Base-by-base conservation (phyloP, 495 filamentous ascomycete species). In the Trypethelium eluteriae region DNA sequence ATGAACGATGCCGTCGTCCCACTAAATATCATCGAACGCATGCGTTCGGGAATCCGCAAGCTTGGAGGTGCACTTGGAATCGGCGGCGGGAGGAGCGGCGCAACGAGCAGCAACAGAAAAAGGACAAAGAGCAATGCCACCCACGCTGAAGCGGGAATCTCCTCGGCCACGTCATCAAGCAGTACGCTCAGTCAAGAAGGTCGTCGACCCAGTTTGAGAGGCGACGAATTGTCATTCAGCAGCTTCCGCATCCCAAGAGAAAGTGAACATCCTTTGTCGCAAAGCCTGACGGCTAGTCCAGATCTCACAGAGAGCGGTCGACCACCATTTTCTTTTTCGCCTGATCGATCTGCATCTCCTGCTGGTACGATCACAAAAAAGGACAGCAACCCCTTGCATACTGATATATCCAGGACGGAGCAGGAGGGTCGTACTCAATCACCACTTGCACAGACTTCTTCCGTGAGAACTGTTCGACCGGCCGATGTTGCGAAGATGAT, bases 1-100 rank as follows among this genome's bases (percentile, higher is more conserved):
- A 86, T 99, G 67, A 91, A 90, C 36, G 85, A 84, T 50, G 95
- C 94, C 63, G 95, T 99, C 68, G 88, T 94, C 18, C 91, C 91
- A 62, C 85, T 97, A 46, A 91, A 87, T 3, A 85, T 97, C 67
- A 82, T 98, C 6, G 89, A 95, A 73, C 86, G 90, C 39, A 83
- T 89, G 62, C 81, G 81, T 49, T 88, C 85, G 14, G 84, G 81
- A 6, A 78, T 92, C n/a, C 74, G 74, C 68, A 89, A 88, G 76
- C 70, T 70, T 41, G 71, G 68, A 35, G 77, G 71, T 53, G 72
- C 67, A 53, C 70, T 73, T 49, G 74, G 64, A 25, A 69, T 76
- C 35, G 71, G 70, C 32, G 57, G 67, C 39, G 66, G 57, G 1
- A 70, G 65, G 36, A 63, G 44, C 39, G 41, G 49, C 9, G 67